Evolutionary conservation across 768 basidiomycete genomes (phyloP).

Genomic region (Mycena filopes): DNA sequence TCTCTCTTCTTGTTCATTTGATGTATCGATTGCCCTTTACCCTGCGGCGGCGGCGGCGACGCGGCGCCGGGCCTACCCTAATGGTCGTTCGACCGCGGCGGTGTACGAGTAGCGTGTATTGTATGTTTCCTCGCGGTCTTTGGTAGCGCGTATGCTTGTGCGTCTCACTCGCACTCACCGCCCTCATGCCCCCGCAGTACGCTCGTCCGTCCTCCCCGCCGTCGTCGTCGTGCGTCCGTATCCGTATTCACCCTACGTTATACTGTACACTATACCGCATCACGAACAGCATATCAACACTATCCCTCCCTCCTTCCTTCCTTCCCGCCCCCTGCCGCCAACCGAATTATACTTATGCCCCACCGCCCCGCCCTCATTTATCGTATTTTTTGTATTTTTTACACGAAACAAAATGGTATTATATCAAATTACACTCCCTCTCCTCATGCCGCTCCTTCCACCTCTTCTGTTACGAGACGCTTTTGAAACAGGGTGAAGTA

Average conservation of each 20-base stretch:
- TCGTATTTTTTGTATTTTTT: constrained; percentile 20
- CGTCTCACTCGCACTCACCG: no score
- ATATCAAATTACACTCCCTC: background rate
- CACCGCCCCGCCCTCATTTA: constrained; percentile 3
- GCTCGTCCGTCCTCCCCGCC: no score
- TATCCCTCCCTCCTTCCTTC: background rate
- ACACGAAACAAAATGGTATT: no score
- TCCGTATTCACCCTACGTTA: constrained; percentile 1
- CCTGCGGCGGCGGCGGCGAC: constrained; percentile 10
- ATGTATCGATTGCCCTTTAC: constrained; percentile 22
- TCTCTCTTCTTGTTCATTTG: constrained; percentile 11
- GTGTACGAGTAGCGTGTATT: constrained; percentile 3
- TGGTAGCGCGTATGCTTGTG: background rate
- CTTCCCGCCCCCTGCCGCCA: no score
- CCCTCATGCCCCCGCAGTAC: no score
- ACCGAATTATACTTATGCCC: constrained; percentile 11
- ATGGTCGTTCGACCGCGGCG: background rate
- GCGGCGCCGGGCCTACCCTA: constrained; percentile 1
- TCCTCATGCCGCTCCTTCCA: background rate
- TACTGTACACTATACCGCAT: constrained; percentile 10
- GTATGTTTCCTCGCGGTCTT: no score
- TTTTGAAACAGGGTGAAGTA: no score
- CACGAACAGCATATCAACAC: background rate
- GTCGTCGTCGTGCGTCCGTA: background rate
- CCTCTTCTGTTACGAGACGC: no score